Evolutionary conservation across 2,329 filamentous ascomycete genomes (phyloP), one percentile per base, ranked within the genome.

Genomic region (Hawksworthiomyces lignivorus): DNA sequence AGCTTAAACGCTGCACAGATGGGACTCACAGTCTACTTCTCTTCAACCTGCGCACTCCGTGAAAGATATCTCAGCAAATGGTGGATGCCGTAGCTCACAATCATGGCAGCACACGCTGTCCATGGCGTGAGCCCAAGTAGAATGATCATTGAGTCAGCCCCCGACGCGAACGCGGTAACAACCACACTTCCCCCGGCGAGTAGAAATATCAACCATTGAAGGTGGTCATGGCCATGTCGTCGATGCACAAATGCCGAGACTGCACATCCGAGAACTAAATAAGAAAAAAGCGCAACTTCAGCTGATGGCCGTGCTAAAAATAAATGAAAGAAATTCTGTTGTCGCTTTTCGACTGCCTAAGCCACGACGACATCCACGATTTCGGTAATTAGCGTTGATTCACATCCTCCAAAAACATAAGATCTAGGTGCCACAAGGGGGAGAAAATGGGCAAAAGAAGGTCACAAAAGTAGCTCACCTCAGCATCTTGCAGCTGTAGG

Each of bases 201-300:
- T 5, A 56, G 19, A 31, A 62, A 62, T 8, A 63, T 50, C 12
- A 54, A 43, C 9, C 53, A 47, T 42, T 64, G 62, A 19, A 53
- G 54, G 18, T 37, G 50, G 34, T 63, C 59, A 20, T 48, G 20
- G 7, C 48, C 52, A 33, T 60, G 58, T 14, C 55, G 53, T 24
- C 61, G 54, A 27, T 62, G 59, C 2, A 53, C 48, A 41, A 61
- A 64, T 1, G 61, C 62, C 10, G 61, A 62, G 8, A 62, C 55
- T 6, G 57, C 56, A 31, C 53, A 61, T 7, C 62, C 62, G 17
- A 64, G 55, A 4, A 59, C 43, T 14, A 64, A 38, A 43, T 58
- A 62, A 10, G 58, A 57, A 18, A 40, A 47, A 12, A 64, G 53
- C 54, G 63, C 57, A 20, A 60, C 32, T 14, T 47, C 48, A 8